Base-by-base conservation (phyloP, 192 early-diverging fungal species). In the Paraglomus occultum region DNA sequence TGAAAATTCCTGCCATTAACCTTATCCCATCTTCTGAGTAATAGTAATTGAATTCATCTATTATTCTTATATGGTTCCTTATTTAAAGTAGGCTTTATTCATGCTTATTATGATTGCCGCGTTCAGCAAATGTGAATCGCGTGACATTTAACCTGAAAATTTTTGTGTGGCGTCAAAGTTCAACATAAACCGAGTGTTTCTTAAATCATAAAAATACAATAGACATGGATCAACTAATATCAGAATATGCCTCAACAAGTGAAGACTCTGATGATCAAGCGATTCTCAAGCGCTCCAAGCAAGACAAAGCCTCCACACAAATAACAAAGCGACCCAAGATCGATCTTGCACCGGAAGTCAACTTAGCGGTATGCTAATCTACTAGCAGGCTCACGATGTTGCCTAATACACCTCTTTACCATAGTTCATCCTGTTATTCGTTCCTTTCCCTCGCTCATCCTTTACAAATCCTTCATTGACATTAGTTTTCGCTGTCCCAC, bases 331-430 rank as follows among this genome's bases (percentile, higher is more conserved):
- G 67, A 11, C 18, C 63, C 15, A 73, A 64, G 31, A 74, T 83
- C 43, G 82, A 85, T 64, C 64, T 74, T 18, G 84, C 84, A 46
- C 84, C 84, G 10, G 71, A 83, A 59, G 80, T 83, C 69, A 81
- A 80, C 20, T 71, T 82, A 23, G 82, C 80, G 75, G 84, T 83
- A 80, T 51, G 64, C 53, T 51, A 66, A 48, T 14, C 11, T 18
- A 54, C 9, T 51, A 11, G 22, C 11, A 20, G 43, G 17, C 38
- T 18, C 39, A 53, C 5, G 8, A 69, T 5, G 9, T 42, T n/a
- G n/a, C n/a, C n/a, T n/a, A n/a, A n/a, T n/a, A n/a, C 57, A 18
- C 18, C 17, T 18, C 18, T 39, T 9, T 18, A 54, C n/a, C 38
- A 20, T 14, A 20, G 40, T 44, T 15, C 52, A 40, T 40, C 50